Base-by-base conservation (phyloP, 2,329 filamentous ascomycete genomes). In the Coniochaeta pulveracea region DNA sequence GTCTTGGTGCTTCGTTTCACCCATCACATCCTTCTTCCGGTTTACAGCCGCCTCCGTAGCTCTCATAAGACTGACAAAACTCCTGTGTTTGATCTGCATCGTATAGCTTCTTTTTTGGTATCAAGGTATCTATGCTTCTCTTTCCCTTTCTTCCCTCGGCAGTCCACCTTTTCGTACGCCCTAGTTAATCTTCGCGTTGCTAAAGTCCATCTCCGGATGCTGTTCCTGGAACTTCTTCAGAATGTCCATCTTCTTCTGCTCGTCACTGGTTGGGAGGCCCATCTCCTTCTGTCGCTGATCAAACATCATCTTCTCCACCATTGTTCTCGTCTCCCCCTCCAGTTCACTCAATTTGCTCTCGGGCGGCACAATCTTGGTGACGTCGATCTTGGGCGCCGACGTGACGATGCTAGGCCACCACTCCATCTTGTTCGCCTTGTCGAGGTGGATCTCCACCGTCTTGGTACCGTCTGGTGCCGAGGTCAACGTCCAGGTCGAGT, bases 281-380 rank as follows among this genome's bases (percentile, higher is more conserved):
- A 72, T 66, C 65, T 96, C 88, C 75, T 98, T 98, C 65, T 96
- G 88, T 45, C 83, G 71, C 69, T 98, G 91, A 64, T 98, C 91
- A 50, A 73, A 98, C 91, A 98, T 98, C 91, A 98, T 98, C 75
- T 98, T 98, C 76, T 98, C 91, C 27, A 98, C 91, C 89, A 98
- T 96, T 38, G 78, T 74, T 43, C 91, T 74, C 34, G 91, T 98
- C 68, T 93, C 83, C 40, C 91, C 91, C 52, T 96, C 89, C 45
- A 98, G 66, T 56, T 98, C 91, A 37, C 82, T 79, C 50, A 98
- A 68, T 57, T 86, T 93, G 53, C 80, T 88, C 54, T 81, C 88
- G 61, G 96, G 91, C 15, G 91, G 91, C 54, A 79, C 75, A 59
- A 98, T 96, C 66, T 94, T 95, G 48, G 80, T 79, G 22, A 93